Evolutionary conservation across 352 stramenopile genomes (phyloP), one percentile per base, ranked within the genome.

Genomic region (Halophytophthora polymorphica): DNA sequence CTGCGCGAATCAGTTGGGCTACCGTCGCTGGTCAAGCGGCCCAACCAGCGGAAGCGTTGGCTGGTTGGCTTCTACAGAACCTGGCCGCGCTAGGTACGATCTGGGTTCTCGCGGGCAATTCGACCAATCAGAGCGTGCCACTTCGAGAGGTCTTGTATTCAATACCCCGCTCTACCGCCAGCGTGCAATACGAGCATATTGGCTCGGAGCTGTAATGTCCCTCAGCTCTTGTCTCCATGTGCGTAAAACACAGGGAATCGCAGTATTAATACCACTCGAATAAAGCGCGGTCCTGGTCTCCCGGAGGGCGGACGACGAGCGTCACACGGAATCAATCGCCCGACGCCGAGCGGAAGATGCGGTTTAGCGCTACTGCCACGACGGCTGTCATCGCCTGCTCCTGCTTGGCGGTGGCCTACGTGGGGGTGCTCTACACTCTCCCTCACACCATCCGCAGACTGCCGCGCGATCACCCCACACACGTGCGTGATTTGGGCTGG

Each of bases 341-440:
- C 44, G 22, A 41, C 23, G 25, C 28, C 34, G 3, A 25, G 28
- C 33, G 23, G 37, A 88, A 78, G 56, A 92, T 92, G 82, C 78
- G 79, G 56, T 92, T 92, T 61, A 88, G 80, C 48, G 79, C 90
- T 42, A 77, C 71, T 22, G 49, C 72, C 22, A 81, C 64, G 41
- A 76, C 77, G 48, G 85, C 85, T 28, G 61, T 91, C 46, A 50
- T 83, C 43, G 78, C 86, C 21, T 96, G 83, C 63, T 79, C 90
- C 39, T 76, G 64, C 54, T 90, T 96, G 83, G 81, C 83, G 21
- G 66, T 68, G 23, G 80, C 74, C 19, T 96, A 94, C 66, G 86
- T 96, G 35, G 84, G 84, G 42, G 77, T 93, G 54, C 76, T 96
- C 38, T 96, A 95, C 58, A 89, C 74, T 50, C 66, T 93, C 22